Base-by-base conservation (phyloP, 768 basidiomycete genomes). In the Boletellus emodensis region DNA sequence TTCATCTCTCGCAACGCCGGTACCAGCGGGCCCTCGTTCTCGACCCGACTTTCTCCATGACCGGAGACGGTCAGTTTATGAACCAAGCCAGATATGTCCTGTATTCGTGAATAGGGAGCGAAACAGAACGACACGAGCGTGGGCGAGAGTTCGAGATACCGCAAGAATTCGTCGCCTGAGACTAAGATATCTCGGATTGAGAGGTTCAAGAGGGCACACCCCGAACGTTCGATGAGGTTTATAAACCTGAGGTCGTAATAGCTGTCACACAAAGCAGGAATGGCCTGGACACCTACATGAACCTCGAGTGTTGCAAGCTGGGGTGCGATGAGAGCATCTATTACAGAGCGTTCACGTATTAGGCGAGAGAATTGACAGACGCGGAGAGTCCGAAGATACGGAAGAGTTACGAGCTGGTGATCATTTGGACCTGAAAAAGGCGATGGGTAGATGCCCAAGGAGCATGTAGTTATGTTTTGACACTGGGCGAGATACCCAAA, bases 301-400 rank as follows among this genome's bases (percentile, higher is more conserved):
- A 64, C 53, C 20, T 55, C 57, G 4, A 63, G 60, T 6, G 50
- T 57, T 20, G 51, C 35, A 14, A 60, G 56, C 10, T 48, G 49
- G 2, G 62, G 62, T 6, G 58, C 43, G 32, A 56, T n/a, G 6
- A 64, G 49, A 28, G 8, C 35, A 12, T 58, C 45, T 26, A 62
- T 50, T 0, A 24, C 18, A 3, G n/a, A 12, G 7, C 36, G 9
- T 39, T 52, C 55, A 10, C 48, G 24, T 36, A 43, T 32, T 2
- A 11, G 3, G 0, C 26, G 1, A 3, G 40, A 42, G 38, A 57
- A 26, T 26, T 7, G 30, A 30, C 62, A 53, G 34, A 59, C 18
- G 12, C 60, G 53, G 15, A 63, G 55, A 1, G 52, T 59, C 11
- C 32, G 49, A 18, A 63, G 52, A n/a, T 20, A 22, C 2, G 43